Evolutionary conservation across 441 rosid species (phyloP), one percentile per base, ranked within the genome.

Genomic region (Viola pubescens): DNA sequence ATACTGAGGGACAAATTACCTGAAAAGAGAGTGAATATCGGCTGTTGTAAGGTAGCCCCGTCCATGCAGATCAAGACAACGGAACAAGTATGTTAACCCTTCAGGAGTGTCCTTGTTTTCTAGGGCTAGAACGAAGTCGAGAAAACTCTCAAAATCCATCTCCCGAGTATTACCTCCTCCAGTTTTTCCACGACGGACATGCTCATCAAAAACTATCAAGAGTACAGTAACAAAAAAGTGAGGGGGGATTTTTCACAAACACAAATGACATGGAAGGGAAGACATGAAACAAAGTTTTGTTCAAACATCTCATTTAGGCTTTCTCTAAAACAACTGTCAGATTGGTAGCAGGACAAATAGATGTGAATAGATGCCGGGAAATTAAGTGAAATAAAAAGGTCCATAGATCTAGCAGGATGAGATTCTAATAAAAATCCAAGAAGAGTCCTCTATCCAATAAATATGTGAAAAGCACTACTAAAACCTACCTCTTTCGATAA

Each of bases 11-110:
- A 63, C 6, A 34, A 48, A 37, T 66, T 55, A 88, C 99, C 97
- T 88, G 95, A 94, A 94, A 76, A 94, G 96, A 16, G 96, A 75
- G 76, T 94, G 99, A 68, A 94, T 94, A 82, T 94, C 99, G 54
- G 96, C 96, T 0, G 96, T 82, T 34, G 94, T 88, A 68, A 94
- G 95, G 74, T 66, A 86, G 72, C 95, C 97, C 55, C 94, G 78
- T 65, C 90, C 97, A 46, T 83, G 72, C 38, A 90, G 96, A 81
- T 94, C 97, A 26, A 88, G 94, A 70, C 97, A 88, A 4, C 88
- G 94, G 70, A 94, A 94, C 65, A 94, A 75, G 69, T 94, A 94
- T 52, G 95, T 88, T 58, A 94, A 78, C 38, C 97, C 99, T 79
- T 90, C 99, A 4, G 97, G 84, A 39, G 97, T 83, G 75, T 94